Evolutionary conservation across 805 yeast species (phyloP).

Genomic region (Monosporozyma unispora): DNA sequence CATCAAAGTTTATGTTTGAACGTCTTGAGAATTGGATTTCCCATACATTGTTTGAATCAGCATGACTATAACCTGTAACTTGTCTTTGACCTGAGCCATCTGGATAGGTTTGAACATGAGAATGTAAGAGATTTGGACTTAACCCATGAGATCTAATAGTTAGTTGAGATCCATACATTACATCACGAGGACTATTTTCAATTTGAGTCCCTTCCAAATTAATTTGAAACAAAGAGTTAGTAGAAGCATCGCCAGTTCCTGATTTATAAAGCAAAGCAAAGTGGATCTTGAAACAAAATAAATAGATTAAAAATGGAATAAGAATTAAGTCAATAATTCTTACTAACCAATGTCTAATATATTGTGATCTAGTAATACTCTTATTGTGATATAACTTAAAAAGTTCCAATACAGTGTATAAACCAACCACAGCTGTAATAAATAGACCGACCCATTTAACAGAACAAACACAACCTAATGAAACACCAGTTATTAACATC

Average conservation of each 20-base stretch:
- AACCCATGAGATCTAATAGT: slow-evolving; percentile 56
- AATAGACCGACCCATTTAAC: slow-evolving; percentile 82
- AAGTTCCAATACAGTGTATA: slow-evolving; percentile 49
- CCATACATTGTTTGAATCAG: slow-evolving; percentile 69
- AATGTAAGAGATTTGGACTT: slow-evolving; percentile 65
- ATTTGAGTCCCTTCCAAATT: slow-evolving; percentile 64
- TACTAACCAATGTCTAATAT: slow-evolving; percentile 59
- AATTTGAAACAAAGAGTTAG: slow-evolving; percentile 84
- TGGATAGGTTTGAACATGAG: slow-evolving; percentile 65
- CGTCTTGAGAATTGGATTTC: slow-evolving; percentile 41
- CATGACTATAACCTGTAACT: slow-evolving; percentile 68
- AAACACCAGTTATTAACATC: slow-evolving; percentile 53
- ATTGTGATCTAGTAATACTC: slow-evolving; percentile 27
- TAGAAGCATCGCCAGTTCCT: slow-evolving; percentile 90
- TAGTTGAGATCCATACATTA: slow-evolving; percentile 43
- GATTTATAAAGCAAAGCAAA: slow-evolving; percentile 64
- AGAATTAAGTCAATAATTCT: slow-evolving; percentile 59
- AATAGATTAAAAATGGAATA: slow-evolving; percentile 62
- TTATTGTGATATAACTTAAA: slow-evolving; percentile 34
- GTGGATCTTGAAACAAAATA: slow-evolving; percentile 71
- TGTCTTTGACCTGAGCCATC: slow-evolving; percentile 74
- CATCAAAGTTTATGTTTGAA: slow-evolving; percentile 29
- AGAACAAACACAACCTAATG: slow-evolving; percentile 76
- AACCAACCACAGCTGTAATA: slow-evolving; percentile 51
- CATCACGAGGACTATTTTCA: slow-evolving; percentile 59